Conservation (phyloP, 352 stramenopile species). For the Phytophthora sojae region DNA sequence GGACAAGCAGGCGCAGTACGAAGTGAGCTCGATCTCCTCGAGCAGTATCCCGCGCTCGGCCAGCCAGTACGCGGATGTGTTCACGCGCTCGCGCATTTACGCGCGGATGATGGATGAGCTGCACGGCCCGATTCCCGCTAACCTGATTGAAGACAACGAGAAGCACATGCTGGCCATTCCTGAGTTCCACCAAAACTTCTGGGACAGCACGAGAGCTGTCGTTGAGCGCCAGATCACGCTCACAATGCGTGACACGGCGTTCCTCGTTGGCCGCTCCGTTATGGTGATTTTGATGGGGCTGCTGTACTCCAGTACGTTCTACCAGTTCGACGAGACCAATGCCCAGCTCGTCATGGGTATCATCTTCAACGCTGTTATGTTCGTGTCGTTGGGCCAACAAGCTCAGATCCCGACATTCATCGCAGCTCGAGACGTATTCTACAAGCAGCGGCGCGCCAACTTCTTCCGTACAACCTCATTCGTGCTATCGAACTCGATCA, state of each 20-base stretch:
- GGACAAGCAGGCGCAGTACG: constrained; percentile 41
- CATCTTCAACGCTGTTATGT: constrained; percentile 76
- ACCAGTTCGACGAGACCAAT: constrained; percentile 45
- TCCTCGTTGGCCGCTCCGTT: constrained; percentile 36
- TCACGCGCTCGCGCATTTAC: constrained; percentile 24
- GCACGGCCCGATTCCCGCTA: constrained; percentile 4
- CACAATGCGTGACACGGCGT: constrained; percentile 43
- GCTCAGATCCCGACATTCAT: constrained; percentile 60
- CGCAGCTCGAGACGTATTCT: constrained; percentile 45
- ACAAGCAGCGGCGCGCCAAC: constrained; percentile 20
- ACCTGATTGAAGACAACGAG: constrained; percentile 48
- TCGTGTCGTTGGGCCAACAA: constrained; percentile 50
- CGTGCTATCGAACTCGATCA: constrained; percentile 32
- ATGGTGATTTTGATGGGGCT: constrained; percentile 54
- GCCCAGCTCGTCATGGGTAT: constrained; percentile 53
- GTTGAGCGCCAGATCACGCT: constrained; percentile 50
- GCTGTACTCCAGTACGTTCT: constrained; percentile 46
- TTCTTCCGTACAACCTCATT: constrained; percentile 18
- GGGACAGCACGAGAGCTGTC: constrained; percentile 18
- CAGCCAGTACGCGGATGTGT: constrained; percentile 36
- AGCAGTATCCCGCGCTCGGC: constrained; percentile 21
- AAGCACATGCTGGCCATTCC: constrained; percentile 75
- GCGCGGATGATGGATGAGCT: constrained; percentile 22
- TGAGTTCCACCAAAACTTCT: constrained; percentile 46
- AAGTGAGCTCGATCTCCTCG: constrained; percentile 13